These are phyloP conservation scores for Cyberlindnera maritima DNA, from an alignment of 805 yeast genomes.

Conservation along the genomic window DNA sequence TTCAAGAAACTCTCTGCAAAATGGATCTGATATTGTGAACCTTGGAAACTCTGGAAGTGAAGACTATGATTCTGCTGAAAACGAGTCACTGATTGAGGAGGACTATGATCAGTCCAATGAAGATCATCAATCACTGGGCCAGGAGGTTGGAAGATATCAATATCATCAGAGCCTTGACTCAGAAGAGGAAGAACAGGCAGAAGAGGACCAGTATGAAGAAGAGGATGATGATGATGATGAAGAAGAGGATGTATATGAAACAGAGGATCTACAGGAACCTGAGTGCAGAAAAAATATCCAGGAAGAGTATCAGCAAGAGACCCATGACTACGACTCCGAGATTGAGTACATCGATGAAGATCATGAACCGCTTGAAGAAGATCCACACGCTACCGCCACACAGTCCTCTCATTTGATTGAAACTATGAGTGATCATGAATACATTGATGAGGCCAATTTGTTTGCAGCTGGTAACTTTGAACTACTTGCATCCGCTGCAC, in stretches of 20 bases:
- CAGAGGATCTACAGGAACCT: too few relatives aligned
- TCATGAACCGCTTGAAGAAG: too few relatives aligned
- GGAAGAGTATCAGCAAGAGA: too few relatives aligned
- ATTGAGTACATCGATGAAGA: too few relatives aligned
- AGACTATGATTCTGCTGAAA: neutral
- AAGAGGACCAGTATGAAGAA: neutral
- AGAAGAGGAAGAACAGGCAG: neutral
- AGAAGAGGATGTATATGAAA: too few relatives aligned
- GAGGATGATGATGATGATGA: neutral
- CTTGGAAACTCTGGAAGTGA: conserved; percentile 2
- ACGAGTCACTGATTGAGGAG: conserved; percentile 1
- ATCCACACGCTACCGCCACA: neutral
- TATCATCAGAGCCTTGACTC: neutral
- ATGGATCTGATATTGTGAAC: neutral
- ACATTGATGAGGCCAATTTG: neutral
- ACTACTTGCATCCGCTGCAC: conserved; percentile 8
- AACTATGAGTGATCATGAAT: neutral
- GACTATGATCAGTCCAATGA: neutral
- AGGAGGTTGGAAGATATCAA: conserved; percentile 1
- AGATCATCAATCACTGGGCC: neutral
- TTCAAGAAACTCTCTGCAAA: neutral
- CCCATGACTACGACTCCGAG: too few relatives aligned
- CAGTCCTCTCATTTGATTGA: neutral
- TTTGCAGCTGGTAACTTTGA: neutral
- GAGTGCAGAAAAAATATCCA: too few relatives aligned